These are phyloP conservation scores for Aphanomyces astaci DNA, from an alignment of 352 stramenopile genomes.

Conservation along the genomic window DNA sequence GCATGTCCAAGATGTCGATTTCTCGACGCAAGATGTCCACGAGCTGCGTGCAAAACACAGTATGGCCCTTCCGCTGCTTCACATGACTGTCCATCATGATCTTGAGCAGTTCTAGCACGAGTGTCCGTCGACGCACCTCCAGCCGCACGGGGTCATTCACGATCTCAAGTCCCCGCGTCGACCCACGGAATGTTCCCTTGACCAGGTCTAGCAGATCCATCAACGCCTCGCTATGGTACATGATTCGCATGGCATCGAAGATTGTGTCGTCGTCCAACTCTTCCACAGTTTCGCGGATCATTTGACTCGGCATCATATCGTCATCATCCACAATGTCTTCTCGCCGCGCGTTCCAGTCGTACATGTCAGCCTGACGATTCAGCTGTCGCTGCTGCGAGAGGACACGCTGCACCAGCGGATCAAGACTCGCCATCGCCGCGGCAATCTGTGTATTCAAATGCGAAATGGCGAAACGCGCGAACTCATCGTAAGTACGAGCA, in stretches of 20 bases:
- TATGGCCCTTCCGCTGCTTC: neutral
- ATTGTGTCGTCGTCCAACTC: slow-evolving; percentile 17
- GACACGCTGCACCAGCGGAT: slow-evolving; percentile 11
- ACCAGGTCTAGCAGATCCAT: slow-evolving; percentile 19
- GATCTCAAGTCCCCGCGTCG: neutral
- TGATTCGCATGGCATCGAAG: neutral
- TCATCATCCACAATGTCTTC: slow-evolving; percentile 7
- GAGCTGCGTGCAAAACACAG: slow-evolving; percentile 13
- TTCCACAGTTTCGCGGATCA: slow-evolving; percentile 15
- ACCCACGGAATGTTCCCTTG: slow-evolving; percentile 15
- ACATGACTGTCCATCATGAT: slow-evolving; percentile 18
- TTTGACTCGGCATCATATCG: slow-evolving; percentile 13
- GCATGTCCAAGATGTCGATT: slow-evolving; percentile 15
- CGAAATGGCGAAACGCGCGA: slow-evolving; percentile 3
- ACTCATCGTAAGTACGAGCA: neutral
- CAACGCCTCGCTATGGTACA: slow-evolving; percentile 7
- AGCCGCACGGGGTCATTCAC: neutral
- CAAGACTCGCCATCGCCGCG: neutral
- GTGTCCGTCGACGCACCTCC: slow-evolving; percentile 1
- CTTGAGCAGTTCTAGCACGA: slow-evolving; percentile 1
- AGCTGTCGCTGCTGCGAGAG: slow-evolving; percentile 16
- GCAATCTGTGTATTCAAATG: neutral
- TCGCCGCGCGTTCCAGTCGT: neutral
- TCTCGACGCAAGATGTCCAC: slow-evolving; percentile 14
- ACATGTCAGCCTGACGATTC: slow-evolving; percentile 12